Evolutionary conservation across 768 basidiomycete genomes (phyloP), one percentile per base, ranked within the genome.

Genomic region (Coprinopsis strossmayeri): DNA sequence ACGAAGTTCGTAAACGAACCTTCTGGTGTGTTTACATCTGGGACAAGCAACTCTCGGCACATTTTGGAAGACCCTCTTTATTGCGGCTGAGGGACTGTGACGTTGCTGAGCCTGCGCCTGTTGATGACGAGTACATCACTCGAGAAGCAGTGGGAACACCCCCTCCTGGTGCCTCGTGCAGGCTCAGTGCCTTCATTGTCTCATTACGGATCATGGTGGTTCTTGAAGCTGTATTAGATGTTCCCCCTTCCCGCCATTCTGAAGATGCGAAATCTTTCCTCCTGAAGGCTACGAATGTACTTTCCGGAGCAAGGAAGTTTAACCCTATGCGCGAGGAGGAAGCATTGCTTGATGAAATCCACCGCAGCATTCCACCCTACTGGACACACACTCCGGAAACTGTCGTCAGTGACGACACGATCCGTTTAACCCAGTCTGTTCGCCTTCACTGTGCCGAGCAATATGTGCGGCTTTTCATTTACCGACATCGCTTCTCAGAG

Each of bases 21-120:
- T 96, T 96, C 64, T 96, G 92, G 91, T 90, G 90, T 51, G 90
- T 94, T 23, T 96, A 95, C 66, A 77, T 90, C 43, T 95, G 93
- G 93, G 93, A 96, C 67, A 95, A 96, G 67, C 92, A 94, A 59
- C 80, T 92, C 5, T 73, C 81, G 10, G 86, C 88, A 50, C 86
- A 91, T 64, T 94, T 95, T 62, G 92, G 93, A 21, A 74, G 92
- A 21, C 92, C 92, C 26, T 82, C 91, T 2, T 78, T 93, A 73
- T 75, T 96, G 55, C 78, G 91, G 39, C 66, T 94, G 52, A 76
- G 89, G 53, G 92, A 95, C 61, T 93, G 91, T 65, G 92, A 96
- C 60, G 86, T 93, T n/a, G 76, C 81, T 3, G 93, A 94, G 61
- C 91, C 91, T 1, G 68, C 82, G 4, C 73, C 87, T 17, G 79